Percentiles rank a stretch among this genome's conserved stretches.
These are phyloP conservation scores for Triticum monococcum DNA, from an alignment of 176 grass and related monocot species.

Conservation along the genomic window DNA sequence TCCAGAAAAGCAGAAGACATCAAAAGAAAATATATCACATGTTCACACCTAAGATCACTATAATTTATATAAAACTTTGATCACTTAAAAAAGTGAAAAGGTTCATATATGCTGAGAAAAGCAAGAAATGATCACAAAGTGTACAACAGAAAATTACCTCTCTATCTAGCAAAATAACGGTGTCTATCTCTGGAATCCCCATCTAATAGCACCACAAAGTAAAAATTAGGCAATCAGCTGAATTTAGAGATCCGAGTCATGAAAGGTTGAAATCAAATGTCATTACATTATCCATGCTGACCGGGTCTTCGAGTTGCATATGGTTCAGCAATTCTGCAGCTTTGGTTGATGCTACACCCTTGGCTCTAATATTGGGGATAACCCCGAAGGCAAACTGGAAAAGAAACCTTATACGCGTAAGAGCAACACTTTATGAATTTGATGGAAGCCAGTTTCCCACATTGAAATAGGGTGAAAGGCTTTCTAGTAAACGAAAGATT, in stretches of 20 bases:
- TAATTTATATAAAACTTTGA: neutral
- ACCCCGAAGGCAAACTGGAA: slow-evolving; percentile 93
- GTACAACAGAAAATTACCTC: slow-evolving; percentile 57
- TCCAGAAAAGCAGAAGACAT: slow-evolving; percentile 10
- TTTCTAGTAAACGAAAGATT: neutral
- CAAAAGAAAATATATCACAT: neutral
- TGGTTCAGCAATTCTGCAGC: slow-evolving; percentile 82
- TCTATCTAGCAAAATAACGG: slow-evolving; percentile 87
- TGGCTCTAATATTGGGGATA: slow-evolving; percentile 87
- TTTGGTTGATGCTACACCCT: slow-evolving; percentile 82
- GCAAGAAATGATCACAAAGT: neutral
- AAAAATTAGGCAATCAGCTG: neutral
- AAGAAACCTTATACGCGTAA: neutral
- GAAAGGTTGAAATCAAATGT: slow-evolving; percentile 21
- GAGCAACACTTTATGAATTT: slow-evolving; percentile 11
- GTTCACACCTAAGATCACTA: neutral
- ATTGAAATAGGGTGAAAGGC: neutral
- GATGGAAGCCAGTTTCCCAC: neutral
- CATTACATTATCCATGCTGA: slow-evolving; percentile 84
- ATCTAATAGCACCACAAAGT: slow-evolving; percentile 49
- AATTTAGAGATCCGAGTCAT: slow-evolving; percentile 4
- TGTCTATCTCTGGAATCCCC: slow-evolving; percentile 88
- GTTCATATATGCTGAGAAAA: slow-evolving; percentile 3
- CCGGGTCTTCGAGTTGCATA: slow-evolving; percentile 91
- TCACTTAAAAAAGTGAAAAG: neutral